Base-by-base conservation (phyloP, 805 yeast genomes). In the Sugiyamaella marilandica region DNA sequence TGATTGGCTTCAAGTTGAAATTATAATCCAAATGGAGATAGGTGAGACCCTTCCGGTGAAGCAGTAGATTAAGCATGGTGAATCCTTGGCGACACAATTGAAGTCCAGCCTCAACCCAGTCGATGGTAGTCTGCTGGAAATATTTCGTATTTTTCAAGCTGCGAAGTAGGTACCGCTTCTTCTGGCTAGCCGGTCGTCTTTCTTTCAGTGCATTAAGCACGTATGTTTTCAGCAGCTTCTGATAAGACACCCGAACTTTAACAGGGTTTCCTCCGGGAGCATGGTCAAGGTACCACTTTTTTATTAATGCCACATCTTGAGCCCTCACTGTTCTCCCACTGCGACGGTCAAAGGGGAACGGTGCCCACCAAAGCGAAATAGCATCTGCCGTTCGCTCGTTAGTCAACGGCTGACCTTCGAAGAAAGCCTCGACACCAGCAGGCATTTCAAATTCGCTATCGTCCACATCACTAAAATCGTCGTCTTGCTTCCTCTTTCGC, bases 41-140 rank as follows among this genome's bases (percentile, higher is more conserved):
- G 0, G 97, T 90, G 35, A 94, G 72, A 0, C 98, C 98, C 60
- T 87, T 84, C 62, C 90, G 80, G 67, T 94, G 98, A 48, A 94
- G 89, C 58, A 94, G 73, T 34, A 94, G 71, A 67, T 90, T 91
- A 45, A 94, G 75, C 95, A 92, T 91, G 61, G 89, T 92, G 68
- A 84, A 87, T 2, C 99, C 99, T 69, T 94, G 99, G 36, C 82
- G 79, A 63, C 96, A 87, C 2, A 94, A 82, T 70, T 94, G 98
- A 53, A 94, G 73, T 29, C 97, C 99, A 1, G 98, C 99, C 67
- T 94, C 99, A 2, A 92, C 94, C 99, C 99, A 94, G 68, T 94
- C 99, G 47, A 94, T 83, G 0, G 91, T 78, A 0, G 99, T 92
- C 61, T 87, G 84, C 64, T 89, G 96, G 69, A 94, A 94, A 66